Evolutionary conservation across 2,329 filamentous ascomycete genomes (phyloP), one percentile per base, ranked within the genome.

Genomic region (Aspergillus calidoustus): DNA sequence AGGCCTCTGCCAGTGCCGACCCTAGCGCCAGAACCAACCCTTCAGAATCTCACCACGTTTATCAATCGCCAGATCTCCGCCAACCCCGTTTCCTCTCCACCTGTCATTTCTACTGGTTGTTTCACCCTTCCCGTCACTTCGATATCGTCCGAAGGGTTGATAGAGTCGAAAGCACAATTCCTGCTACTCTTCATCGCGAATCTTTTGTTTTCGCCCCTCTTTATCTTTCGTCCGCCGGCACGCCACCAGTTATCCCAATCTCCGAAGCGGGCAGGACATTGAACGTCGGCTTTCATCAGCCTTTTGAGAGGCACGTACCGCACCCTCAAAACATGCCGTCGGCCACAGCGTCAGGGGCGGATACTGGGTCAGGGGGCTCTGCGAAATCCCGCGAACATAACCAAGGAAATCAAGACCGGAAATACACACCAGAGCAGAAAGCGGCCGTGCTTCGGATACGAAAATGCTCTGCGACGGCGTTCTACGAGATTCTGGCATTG

Each of bases 401-500:
- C 46, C 80, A 83, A 64, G 81, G 81, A 31, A 83, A 81, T 54
- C 81, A 83, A 69, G 80, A 82, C 22, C 76, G 79, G 60, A 82
- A 91, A 74, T 97, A 88, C 79, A 99, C 95, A 1, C 83, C 87
- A 31, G 93, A 97, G 70, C 95, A 99, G 75, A 95, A 96, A 77
- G 89, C 91, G 2, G 94, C 94, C 28, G 95, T 99, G 34, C 81
- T 96, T 71, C 88, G 95, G 67, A 95, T 99, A 75, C 89, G 91
- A 68, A 87, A 86, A 81, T 99, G 95, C 80, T 83, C 85, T 44
- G 82, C 91, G 23, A 97, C 93, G 4, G 92, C 92, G 19, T 99
- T 96, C 79, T 99, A 99, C 82, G 95, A 98, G 76, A 98, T 99
- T 69, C 81, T 99, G 34, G 89, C 88, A 23, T 80, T 97, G 53